Percentiles rank a stretch among this genome's conserved stretches.
These are phyloP conservation scores for Russula vinacea DNA, from an alignment of 768 basidiomycete species.

Conservation along the genomic window DNA sequence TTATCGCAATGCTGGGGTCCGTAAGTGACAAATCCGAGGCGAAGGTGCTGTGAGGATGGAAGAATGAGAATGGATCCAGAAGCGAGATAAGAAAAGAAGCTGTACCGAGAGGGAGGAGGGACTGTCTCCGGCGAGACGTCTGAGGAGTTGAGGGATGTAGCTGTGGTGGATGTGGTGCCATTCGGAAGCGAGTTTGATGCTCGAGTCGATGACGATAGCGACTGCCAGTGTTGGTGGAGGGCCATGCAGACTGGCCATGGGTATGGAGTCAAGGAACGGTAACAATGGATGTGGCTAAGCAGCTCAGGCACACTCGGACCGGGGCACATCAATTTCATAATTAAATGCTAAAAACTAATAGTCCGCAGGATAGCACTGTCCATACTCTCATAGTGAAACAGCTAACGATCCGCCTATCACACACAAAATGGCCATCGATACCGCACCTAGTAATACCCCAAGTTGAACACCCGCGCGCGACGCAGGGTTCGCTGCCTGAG, in stretches of 20 bases:
- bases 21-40: constrained; percentile 32
- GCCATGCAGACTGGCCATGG: constrained; percentile 17
- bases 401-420: background rate
- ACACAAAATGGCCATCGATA: background rate
- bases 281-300: background rate
- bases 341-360: background rate
- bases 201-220: constrained; percentile 29
- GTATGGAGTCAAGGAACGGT: background rate
- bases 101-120: constrained; percentile 7
- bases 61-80: background rate
- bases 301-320: background rate
- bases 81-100: background rate
- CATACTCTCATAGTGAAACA: background rate
- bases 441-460: constrained; percentile 4
- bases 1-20: constrained; percentile 26
- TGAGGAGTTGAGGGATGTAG: constrained; percentile 23
- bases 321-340: background rate
- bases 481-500: constrained; percentile 1
- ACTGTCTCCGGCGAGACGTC: constrained; percentile 22
- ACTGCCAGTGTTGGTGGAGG: constrained; percentile 19
- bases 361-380: background rate
- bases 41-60: constrained; percentile 16
- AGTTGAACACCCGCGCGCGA: background rate
- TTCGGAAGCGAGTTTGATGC: constrained; percentile 24
- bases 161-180: constrained; percentile 24